Base-by-base conservation (phyloP, 2,329 filamentous ascomycete species). In the Teratosphaeria gauchensis region DNA sequence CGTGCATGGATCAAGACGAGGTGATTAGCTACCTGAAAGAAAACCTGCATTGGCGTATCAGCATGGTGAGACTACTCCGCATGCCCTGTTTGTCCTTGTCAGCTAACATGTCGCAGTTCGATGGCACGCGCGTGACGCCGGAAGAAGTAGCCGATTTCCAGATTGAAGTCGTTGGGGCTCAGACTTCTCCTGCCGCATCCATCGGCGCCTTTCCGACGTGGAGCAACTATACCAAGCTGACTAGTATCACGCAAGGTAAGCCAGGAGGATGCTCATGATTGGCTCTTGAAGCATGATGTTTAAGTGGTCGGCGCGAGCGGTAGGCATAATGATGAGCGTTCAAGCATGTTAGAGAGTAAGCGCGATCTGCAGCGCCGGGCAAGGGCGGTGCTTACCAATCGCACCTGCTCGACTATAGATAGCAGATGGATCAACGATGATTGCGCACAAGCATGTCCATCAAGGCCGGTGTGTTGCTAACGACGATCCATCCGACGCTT, bases 91-190 rank as follows among this genome's bases (percentile, higher is more conserved):
- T 24, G 38, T 51, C 58, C 60, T 33, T 19, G 21, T n/a, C 35
- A 16, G 31, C 54, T 55, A 46, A 55, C 31, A 21, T 9, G 19
- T 14, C 16, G 14, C 19, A 76, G 75, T 70, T 71, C 53, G 71
- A 77, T 57, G 71, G 70, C 55, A 69, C 67, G 16, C 59, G 68
- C 31, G 65, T 77, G n/a, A 59, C 69, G 6, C 54, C 66, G 3
- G 66, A 68, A 14, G 59, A 72, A 30, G 67, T 75, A 6, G 66
- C 70, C 0, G 73, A 72, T 31, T 70, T 78, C 33, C 65, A 71
- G 48, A 64, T 79, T 54, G 71, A 69, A 2, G 73, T 78, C 11
- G 69, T 74, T 33, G 71, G 69, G 62, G 67, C 74, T 8, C 68
- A 72, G 56, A 71, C 77, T 46, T 63, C 69, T 53, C 74, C 75